Evolutionary conservation across 257 asterid genomes (phyloP).

Genomic region (Petunia secreta): DNA sequence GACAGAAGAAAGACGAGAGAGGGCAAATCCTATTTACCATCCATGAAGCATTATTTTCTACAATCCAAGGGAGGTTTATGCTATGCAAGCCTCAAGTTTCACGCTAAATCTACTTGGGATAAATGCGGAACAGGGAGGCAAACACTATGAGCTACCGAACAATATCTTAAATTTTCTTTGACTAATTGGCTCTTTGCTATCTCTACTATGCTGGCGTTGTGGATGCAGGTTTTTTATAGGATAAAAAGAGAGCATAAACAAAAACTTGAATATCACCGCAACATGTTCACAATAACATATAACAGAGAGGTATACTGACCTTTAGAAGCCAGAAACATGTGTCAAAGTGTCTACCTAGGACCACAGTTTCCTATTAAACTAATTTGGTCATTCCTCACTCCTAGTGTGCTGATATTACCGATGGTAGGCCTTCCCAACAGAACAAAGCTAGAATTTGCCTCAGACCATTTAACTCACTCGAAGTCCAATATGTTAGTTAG

Average conservation of each 20-base stretch:
- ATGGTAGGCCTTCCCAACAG: conserved; percentile 8
- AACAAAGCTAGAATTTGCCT: not conserved
- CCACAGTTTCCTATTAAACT: conserved; percentile 2
- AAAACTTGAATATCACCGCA: not conserved
- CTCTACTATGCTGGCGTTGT: too few relatives aligned
- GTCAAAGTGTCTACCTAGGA: not conserved
- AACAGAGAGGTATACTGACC: not conserved
- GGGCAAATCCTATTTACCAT: not conserved
- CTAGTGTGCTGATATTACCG: not conserved
- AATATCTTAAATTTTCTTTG: too few relatives aligned
- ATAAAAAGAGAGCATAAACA: not conserved
- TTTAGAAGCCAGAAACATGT: not conserved
- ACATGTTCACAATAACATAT: not conserved
- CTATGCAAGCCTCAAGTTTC: conserved; percentile 16
- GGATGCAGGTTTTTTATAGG: too few relatives aligned
- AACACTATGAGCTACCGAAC: not conserved
- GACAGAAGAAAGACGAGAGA: conserved; percentile 15
- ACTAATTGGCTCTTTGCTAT: too few relatives aligned
- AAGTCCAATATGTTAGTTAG: not conserved
- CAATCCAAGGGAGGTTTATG: not conserved
- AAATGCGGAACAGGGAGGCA: not conserved
- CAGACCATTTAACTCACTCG: not conserved
- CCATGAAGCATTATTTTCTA: conserved; percentile 4
- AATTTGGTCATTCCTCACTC: not conserved
- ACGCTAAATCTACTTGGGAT: not conserved